A percentile compares a stretch with the other conserved stretches of the same genome.
These are phyloP conservation scores for Talaromyces sp. DNA, from an alignment of 2,329 filamentous ascomycete genomes.

Conservation along the genomic window DNA sequence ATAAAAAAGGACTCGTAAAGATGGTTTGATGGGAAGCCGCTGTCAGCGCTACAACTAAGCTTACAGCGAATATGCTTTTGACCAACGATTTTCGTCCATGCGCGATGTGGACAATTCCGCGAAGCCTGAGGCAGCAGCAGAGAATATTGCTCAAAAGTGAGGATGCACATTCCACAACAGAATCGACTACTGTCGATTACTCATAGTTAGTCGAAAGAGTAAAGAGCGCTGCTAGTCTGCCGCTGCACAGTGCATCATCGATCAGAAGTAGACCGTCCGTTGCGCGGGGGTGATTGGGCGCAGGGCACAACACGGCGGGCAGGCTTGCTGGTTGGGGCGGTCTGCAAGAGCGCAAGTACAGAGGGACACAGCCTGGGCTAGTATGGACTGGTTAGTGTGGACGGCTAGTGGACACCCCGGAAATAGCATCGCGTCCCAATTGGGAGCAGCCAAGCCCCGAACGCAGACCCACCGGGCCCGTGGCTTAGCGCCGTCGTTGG, in stretches of 20 bases:
- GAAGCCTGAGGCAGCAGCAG: background rate
- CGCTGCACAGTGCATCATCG: too few species aligned
- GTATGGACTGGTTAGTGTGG: too few species aligned
- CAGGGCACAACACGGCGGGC: background rate
- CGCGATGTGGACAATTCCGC: background rate
- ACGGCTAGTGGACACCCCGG: background rate
- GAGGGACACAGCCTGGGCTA: background rate
- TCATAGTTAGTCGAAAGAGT: too few species aligned
- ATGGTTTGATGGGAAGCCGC: too few species aligned
- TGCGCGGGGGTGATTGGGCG: background rate
- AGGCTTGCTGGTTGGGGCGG: conserved; percentile 1
- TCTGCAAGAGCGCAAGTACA: background rate
- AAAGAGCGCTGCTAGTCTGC: too few species aligned
- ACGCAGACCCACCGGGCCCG: background rate
- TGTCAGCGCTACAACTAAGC: background rate
- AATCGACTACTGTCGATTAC: too few species aligned
- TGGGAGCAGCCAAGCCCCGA: background rate
- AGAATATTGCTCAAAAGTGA: background rate
- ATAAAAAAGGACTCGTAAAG: too few species aligned
- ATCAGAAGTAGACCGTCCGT: conserved; percentile 6
- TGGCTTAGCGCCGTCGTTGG: background rate
- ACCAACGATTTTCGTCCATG: too few species aligned
- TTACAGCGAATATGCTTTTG: background rate
- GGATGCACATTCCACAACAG: too few species aligned
- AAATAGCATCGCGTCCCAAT: background rate